Percentiles rank a stretch among this genome's conserved stretches.
phyloP scores from a whole-genome alignment of 2,329 filamentous ascomycete species.

The Sclerotinia trifoliorum region DNA sequence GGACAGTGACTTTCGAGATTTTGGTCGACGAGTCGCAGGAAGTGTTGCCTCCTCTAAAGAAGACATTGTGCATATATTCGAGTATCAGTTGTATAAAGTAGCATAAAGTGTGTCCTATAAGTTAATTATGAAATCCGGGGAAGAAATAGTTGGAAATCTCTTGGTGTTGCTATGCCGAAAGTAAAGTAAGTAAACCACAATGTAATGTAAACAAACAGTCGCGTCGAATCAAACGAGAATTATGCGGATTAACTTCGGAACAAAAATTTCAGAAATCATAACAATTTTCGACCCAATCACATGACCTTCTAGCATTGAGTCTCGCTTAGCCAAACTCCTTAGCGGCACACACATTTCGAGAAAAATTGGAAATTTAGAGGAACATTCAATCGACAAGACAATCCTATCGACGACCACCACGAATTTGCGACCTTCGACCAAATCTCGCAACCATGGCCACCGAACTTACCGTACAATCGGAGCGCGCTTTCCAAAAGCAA shows the following conservation, averaged over 20 bases:
- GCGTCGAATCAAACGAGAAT: slow-evolving; percentile 5
- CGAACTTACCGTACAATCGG: slow-evolving; percentile 98
- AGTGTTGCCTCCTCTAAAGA: slow-evolving; percentile 49
- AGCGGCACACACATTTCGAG: slow-evolving; percentile 25
- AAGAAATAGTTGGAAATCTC: slow-evolving; percentile 22
- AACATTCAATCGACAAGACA: slow-evolving; percentile 28
- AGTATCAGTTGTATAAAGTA: neutral
- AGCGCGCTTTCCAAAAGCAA: slow-evolving; percentile 99
- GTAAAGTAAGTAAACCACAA: slow-evolving; percentile 28
- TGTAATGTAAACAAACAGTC: slow-evolving; percentile 28
- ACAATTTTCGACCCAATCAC: neutral
- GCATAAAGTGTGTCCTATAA: slow-evolving; percentile 1
- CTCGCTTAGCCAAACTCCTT: slow-evolving; percentile 26
- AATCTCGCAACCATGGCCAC: slow-evolving; percentile 69
- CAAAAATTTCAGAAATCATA: neutral
- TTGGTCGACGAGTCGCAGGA: slow-evolving; percentile 52
- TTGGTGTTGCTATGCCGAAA: slow-evolving; percentile 25
- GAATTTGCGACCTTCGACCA: slow-evolving; percentile 38
- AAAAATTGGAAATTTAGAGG: slow-evolving; percentile 26
- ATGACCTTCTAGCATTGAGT: slow-evolving; percentile 14
- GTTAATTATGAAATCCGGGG: slow-evolving; percentile 16
- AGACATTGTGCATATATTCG: slow-evolving; percentile 41
- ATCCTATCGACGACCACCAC: slow-evolving; percentile 26
- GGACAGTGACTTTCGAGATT: slow-evolving; percentile 70
- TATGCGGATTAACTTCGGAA: slow-evolving; percentile 10